Base-by-base conservation (phyloP, 805 yeast genomes). In the Suhomyces vadensis region DNA sequence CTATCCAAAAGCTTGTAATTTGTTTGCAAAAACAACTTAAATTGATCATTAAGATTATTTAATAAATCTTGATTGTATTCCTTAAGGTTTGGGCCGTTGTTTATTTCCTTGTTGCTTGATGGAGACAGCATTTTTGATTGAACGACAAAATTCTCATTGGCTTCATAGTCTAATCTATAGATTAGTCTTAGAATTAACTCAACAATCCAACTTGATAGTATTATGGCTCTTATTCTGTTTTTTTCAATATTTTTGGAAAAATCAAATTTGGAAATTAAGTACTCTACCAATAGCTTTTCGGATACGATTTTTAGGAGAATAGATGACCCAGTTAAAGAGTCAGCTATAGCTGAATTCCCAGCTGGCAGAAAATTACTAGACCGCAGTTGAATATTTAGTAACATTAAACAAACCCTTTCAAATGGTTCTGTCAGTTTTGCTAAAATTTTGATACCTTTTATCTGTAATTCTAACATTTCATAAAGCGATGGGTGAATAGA, bases 381-480 rank as follows among this genome's bases (percentile, higher is more conserved):
- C 13, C 27, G 27, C 11, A 44, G 42, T 24, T 43, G 48, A n/a
- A 42, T 22, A 27, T 54, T 50, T 39, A 70, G 48, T n/a, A 71
- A 52, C 74, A 70, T 70, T 29, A 88, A 62, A 1, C 92, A 81
- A 5, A 85, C 75, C 9, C 80, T 74, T 50, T 89, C 96, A 57
- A 89, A 77, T 0, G 89, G 81, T 42, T 77, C 81, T 6, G 79
- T 69, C 48, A 87, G 83, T 17, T 65, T 53, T 0, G 94, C 95
- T 41, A 82, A 75, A 1, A 75, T 54, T 25, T 44, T 45, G 3
- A 71, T 59, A 2, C 75, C 74, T 36, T 71, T 62, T 0, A 91
- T 43, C 48, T 66, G 71, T 21, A 61, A 46, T n/a, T 49, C 43
- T 11, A 64, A 27, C 14, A 54, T 35, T 7, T 50, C 56, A 11